Evolutionary conservation across 306 rosid species (phyloP), one percentile per base, ranked within the genome.

Genomic region (Mimosa pudica): DNA sequence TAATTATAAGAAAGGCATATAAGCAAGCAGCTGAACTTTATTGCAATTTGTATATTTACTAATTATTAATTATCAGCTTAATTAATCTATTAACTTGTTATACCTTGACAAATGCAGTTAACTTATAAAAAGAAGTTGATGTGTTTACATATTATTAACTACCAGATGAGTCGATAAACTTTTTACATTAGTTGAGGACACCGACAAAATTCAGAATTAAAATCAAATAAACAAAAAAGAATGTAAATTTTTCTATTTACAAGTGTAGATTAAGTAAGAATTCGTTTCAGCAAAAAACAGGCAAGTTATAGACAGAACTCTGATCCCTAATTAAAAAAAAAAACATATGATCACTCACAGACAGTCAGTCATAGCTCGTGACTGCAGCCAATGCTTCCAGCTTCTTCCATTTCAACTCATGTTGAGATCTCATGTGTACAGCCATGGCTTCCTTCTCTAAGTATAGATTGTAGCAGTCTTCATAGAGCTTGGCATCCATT

Each of bases 301-400:
- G 51, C 73, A 49, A 42, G 18, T 58, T 70, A 83, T 51, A 76
- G 79, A 80, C 47, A 73, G 66, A 72, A 61, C 81, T 81, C 74
- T 55, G 17, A 60, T 76, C 17, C 70, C 83, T 49, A 85, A 70
- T 69, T 89, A 80, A 88, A 90, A 84, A 88, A 78, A 73, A 89
- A n/a, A n/a, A n/a, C n/a, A n/a, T n/a, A n/a, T n/a, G 83, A 82
- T 86, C 88, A 14, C 58, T 51, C 18, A 51, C 58, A 20, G 73
- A 51, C 6, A 32, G 73, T 74, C 77, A 74, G n/a, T n/a, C n/a
- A n/a, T 76, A 41, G 89, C 83, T 77, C 77, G 74, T 10, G 10
- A 3, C 54, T 2, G 13, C 88, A 12, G 97, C 97, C 38, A 68
- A 87, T 14, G 87, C 94, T 83, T 92, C 94, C 71, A 89, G 78